Conservation (phyloP, 352 stramenopile genomes). For the Phytophthora parvispora region DNA sequence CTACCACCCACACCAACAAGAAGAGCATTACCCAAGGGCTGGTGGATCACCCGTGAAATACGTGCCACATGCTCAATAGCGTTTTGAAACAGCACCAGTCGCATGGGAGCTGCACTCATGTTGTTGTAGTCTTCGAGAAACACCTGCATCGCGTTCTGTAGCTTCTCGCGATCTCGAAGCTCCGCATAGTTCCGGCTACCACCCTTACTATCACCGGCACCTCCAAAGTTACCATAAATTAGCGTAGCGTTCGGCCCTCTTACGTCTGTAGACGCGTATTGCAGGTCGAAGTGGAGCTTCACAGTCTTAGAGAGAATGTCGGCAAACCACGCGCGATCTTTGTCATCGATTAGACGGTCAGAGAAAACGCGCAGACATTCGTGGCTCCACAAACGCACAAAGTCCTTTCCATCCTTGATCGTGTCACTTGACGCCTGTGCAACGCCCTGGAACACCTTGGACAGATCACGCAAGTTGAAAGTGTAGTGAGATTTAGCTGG, state of each 20-base stretch:
- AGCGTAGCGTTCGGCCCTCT: conserved; percentile 71
- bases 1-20: conserved; percentile 95
- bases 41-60: conserved; percentile 94
- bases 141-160: conserved; percentile 90
- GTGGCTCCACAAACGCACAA: conserved; percentile 93
- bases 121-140: conserved; percentile 98
- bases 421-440: conserved; percentile 83
- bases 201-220: conserved; percentile 54
- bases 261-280: conserved; percentile 72
- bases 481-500: conserved; percentile 96
- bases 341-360: conserved; percentile 92
- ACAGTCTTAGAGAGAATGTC: conserved; percentile 76
- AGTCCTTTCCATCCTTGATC: conserved; percentile 87
- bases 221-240: conserved; percentile 93
- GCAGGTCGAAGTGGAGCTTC: conserved; percentile 80
- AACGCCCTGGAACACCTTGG: conserved; percentile 95
- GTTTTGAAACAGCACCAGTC: conserved; percentile 96
- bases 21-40: conserved; percentile 95
- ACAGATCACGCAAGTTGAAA: conserved; percentile 95
- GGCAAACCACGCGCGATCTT: conserved; percentile 91
- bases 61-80: conserved; percentile 95
- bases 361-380: conserved; percentile 94
- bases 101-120: conserved; percentile 95
- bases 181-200: conserved; percentile 89
- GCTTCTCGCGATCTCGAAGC: conserved; percentile 80